These are phyloP conservation scores for Podospora didyma DNA, from an alignment of 495 filamentous ascomycete species.

Conservation along the genomic window DNA sequence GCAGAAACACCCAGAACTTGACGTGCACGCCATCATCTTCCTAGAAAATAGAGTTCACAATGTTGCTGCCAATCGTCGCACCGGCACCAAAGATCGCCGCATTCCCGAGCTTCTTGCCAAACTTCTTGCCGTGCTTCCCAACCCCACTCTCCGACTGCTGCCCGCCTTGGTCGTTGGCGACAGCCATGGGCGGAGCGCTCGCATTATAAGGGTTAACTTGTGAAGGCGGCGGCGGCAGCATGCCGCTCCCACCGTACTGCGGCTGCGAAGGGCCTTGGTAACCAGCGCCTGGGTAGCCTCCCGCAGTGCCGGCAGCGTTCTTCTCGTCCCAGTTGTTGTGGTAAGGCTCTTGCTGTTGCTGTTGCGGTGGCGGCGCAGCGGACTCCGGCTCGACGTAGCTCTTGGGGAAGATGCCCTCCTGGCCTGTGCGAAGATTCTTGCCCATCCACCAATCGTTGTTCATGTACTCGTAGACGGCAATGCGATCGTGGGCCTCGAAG, in stretches of 20 bases:
- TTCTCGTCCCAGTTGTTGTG: constrained; percentile 7
- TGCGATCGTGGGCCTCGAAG: constrained; percentile 68
- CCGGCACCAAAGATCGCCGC: constrained; percentile 80
- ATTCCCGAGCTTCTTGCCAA: constrained; percentile 74
- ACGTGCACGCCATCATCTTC: no score
- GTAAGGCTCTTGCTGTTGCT: not conserved
- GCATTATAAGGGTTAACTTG: constrained; percentile 44
- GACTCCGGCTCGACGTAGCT: constrained; percentile 64
- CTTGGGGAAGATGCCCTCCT: constrained; percentile 86
- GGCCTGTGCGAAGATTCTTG: constrained; percentile 69
- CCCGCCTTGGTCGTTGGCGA: constrained; percentile 25
- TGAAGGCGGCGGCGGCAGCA: constrained; percentile 27
- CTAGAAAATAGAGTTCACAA: constrained; percentile 91
- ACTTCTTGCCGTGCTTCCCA: constrained; percentile 61
- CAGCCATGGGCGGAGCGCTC: constrained; percentile 48
- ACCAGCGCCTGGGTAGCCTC: constrained; percentile 5
- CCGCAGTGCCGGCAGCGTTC: not conserved
- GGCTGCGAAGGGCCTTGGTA: constrained; percentile 29
- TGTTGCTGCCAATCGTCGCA: constrained; percentile 84
- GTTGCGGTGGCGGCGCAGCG: not conserved
- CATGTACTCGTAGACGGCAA: constrained; percentile 83
- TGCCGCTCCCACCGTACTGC: constrained; percentile 24
- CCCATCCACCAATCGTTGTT: constrained; percentile 98
- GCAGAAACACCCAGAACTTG: no score
- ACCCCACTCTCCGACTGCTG: constrained; percentile 36